These are phyloP conservation scores for Umbellularia californica DNA, from an alignment of 164 flowering plant genomes.

Conservation along the genomic window DNA sequence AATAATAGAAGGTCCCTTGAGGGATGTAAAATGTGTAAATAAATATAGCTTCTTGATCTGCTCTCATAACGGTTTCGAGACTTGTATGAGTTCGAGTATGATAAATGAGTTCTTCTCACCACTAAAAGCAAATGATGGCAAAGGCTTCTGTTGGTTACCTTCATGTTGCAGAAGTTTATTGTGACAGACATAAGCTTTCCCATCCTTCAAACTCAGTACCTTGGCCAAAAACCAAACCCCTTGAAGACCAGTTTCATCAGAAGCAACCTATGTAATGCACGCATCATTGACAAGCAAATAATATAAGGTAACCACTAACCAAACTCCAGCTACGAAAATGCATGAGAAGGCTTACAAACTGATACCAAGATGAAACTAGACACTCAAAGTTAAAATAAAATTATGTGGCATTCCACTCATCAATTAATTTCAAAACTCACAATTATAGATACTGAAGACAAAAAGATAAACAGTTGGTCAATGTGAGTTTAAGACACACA, in stretches of 20 bases:
- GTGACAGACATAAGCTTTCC: constrained; percentile 63
- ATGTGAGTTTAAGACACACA: constrained; percentile 17
- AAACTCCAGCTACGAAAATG: background rate
- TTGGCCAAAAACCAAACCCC: constrained; percentile 73
- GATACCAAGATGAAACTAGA: background rate
- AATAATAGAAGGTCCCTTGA: background rate
- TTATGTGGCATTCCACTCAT: background rate
- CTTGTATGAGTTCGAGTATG: background rate
- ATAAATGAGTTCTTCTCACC: background rate
- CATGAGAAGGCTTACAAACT: background rate
- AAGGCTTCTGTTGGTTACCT: constrained; percentile 33
- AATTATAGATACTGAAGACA: background rate
- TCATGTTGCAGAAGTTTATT: constrained; percentile 40
- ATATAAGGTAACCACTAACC: background rate
- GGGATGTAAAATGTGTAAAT: background rate
- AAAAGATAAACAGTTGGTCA: background rate
- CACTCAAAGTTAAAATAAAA: too few relatives aligned
- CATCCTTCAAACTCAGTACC: constrained; percentile 62
- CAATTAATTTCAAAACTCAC: background rate
- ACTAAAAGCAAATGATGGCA: constrained; percentile 1
- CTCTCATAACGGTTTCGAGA: background rate
- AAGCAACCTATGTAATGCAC: constrained; percentile 51
- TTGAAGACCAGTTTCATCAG: constrained; percentile 37
- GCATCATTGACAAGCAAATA: constrained; percentile 3
- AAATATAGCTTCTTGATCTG: background rate